Evolutionary conservation across 352 stramenopile genomes (phyloP).

Genomic region (Globisporangium solare): DNA sequence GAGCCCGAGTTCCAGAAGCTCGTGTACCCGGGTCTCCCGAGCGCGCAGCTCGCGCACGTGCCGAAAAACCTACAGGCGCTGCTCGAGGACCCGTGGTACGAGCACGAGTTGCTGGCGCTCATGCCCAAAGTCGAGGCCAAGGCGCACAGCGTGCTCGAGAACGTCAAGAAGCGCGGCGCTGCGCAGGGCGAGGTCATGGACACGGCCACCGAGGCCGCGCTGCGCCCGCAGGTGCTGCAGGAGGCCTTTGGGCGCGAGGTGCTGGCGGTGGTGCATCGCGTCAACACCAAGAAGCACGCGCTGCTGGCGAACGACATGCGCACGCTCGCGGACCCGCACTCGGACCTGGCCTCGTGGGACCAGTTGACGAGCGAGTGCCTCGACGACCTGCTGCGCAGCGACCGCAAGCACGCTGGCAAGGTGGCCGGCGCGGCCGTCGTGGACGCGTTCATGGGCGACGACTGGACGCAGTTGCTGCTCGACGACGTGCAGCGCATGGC

Average conservation of each 20-base stretch:
- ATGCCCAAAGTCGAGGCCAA: constrained; percentile 84
- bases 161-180: constrained; percentile 77
- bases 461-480: constrained; percentile 61
- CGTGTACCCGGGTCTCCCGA: constrained; percentile 74
- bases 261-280: constrained; percentile 75
- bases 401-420: not conserved
- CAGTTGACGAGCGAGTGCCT: constrained; percentile 52
- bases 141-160: constrained; percentile 63
- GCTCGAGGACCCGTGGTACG: constrained; percentile 76
- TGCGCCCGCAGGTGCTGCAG: constrained; percentile 75
- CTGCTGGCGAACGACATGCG: constrained; percentile 62
- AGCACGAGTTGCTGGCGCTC: constrained; percentile 62
- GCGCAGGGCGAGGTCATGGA: constrained; percentile 80
- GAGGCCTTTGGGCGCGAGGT: constrained; percentile 83
- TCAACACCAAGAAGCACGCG: constrained; percentile 80
- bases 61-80: constrained; percentile 72
- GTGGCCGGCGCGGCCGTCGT: constrained; percentile 40
- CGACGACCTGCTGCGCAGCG: constrained; percentile 26
- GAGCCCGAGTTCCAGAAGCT: constrained; percentile 69
- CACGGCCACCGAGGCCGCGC: constrained; percentile 46
- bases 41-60: constrained; percentile 56
- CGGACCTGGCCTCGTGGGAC: constrained; percentile 59
- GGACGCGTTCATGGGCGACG: constrained; percentile 77
- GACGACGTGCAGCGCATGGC: constrained; percentile 67
- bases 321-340: constrained; percentile 50